A percentile compares a stretch with the other conserved stretches of the same genome.
Conservation (phyloP, 345 rosid genomes). For the Ceriops decandra region DNA sequence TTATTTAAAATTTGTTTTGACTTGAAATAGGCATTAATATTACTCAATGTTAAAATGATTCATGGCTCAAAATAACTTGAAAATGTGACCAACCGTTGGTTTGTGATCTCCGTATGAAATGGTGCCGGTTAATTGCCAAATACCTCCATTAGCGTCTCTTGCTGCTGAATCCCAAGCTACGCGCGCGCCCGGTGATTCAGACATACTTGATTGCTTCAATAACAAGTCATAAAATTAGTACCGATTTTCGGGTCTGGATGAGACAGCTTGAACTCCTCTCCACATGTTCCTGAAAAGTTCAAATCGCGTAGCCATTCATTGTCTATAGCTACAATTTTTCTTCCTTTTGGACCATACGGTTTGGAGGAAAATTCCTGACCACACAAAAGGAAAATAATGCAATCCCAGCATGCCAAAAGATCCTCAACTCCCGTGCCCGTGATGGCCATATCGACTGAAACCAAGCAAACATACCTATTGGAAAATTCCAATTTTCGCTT, state of each 20-base stretch:
- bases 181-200: too few relatives aligned
- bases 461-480: slow-evolving; percentile 14
- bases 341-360: background rate
- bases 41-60: too few relatives aligned
- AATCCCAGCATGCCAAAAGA: slow-evolving; percentile 20
- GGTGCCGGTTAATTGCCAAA: too few relatives aligned
- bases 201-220: slow-evolving; percentile 10
- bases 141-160: too few relatives aligned
- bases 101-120: too few relatives aligned
- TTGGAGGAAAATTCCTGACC: slow-evolving; percentile 12
- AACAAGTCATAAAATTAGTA: slow-evolving; percentile 3
- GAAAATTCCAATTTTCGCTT: slow-evolving; percentile 4
- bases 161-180: too few relatives aligned
- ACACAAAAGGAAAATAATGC: slow-evolving; percentile 23
- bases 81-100: too few relatives aligned
- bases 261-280: slow-evolving; percentile 14
- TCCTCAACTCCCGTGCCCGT: slow-evolving; percentile 17
- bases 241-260: slow-evolving; percentile 13
- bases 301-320: slow-evolving; percentile 1
- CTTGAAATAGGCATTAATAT: too few relatives aligned
- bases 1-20: too few relatives aligned
- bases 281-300: slow-evolving; percentile 3
- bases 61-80: too few relatives aligned
- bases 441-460: slow-evolving; percentile 6
- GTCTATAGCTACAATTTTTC: slow-evolving; percentile 6